Base-by-base conservation (phyloP, 179 eudicot genomes). In the Silene coronaria region DNA sequence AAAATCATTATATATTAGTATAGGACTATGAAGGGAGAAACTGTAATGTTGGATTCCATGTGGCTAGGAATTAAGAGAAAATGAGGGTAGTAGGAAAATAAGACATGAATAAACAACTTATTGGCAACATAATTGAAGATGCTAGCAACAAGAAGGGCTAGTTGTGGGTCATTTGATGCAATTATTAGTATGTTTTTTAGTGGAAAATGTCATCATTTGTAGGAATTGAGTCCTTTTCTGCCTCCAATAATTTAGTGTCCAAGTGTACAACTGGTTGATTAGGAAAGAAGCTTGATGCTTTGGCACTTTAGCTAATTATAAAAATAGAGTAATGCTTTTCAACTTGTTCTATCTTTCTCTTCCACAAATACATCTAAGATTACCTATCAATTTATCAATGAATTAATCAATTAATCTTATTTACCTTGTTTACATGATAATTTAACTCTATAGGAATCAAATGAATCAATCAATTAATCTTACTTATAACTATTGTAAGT, bases 261-360 rank as follows among this genome's bases (percentile, higher is more conserved):
- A 19, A 42, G 65, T 60, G 69, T 73, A 73, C 68, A 73, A 61
- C 69, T 73, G 38, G 22, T 38, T 73, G 76, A 73, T 73, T 73
- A 34, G 53, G 76, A 61, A 38, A 73, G 13, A 61, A 36, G 27
- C 57, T 14, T 71, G 2, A 30, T 73, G 34, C 0, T 73, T 53
- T 53, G 13, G n/a, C 58, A 53, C 58, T 53, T 53, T 53, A 14
- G 7, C 3, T 53, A 16, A 14, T 53, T n/a, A 53, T 53, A 16
- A 53, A 53, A 53, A 17, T 53, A n/a, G 7, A 53, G 3, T 53
- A 16, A 4, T 53, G 19, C 3, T 17, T 0, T 13, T 27, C 19
- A 46, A 36, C 4, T 36, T 36, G 42, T 28, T 3, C n/a, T n/a
- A n/a, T n/a, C n/a, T n/a, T n/a, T n/a, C n/a, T n/a, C n/a, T n/a